These are phyloP conservation scores for Blepharisma undulans DNA, from an alignment of 169 alveolate genomes.

Conservation along the genomic window DNA sequence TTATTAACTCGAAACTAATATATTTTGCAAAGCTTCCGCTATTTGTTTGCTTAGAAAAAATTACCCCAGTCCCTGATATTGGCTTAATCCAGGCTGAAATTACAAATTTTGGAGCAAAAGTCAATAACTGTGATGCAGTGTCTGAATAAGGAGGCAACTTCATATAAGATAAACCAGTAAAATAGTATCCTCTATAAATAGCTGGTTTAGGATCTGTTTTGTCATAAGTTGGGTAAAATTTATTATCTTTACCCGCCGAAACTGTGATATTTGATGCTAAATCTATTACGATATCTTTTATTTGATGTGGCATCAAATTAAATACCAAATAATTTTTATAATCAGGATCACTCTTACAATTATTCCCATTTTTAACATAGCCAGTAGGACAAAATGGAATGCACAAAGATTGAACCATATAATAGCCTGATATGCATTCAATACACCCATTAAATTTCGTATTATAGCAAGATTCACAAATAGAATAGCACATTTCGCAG, in stretches of 20 bases:
- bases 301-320: background rate
- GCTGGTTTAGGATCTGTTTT: background rate
- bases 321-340: background rate
- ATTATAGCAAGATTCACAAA: background rate
- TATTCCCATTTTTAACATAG: background rate
- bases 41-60: background rate
- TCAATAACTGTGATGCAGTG: background rate
- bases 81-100: background rate
- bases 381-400: conserved; percentile 2
- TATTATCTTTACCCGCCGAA: background rate
- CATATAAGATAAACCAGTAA: conserved; percentile 14
- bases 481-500: background rate
- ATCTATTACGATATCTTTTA: background rate
- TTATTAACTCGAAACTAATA: background rate
- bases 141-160: background rate
- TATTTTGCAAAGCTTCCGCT: background rate
- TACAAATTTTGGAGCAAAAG: background rate
- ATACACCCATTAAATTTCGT: background rate
- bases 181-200: background rate
- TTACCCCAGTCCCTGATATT: background rate
- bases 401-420: background rate
- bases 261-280: background rate
- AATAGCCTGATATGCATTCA: background rate
- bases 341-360: background rate
- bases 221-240: conserved; percentile 2